phyloP scores from a whole-genome alignment of 352 stramenopile genomes.

The Phytophthora tubulina region DNA sequence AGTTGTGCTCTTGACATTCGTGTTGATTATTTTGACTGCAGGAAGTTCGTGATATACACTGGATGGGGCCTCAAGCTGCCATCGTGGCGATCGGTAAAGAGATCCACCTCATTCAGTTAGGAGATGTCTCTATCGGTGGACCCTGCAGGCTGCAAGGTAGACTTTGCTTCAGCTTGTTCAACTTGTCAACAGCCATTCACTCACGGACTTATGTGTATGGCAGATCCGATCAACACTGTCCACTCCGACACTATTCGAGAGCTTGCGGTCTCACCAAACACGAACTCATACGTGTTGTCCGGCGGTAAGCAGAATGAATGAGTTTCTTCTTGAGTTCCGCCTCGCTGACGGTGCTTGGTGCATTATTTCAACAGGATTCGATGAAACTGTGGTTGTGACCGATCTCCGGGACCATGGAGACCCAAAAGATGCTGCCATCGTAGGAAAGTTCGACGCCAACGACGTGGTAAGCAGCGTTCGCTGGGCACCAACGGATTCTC shows the following conservation, averaged over 20 bases:
- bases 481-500: slow-evolving; percentile 57
- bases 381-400: slow-evolving; percentile 80
- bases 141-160: slow-evolving; percentile 52
- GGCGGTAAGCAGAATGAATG: slow-evolving; percentile 40
- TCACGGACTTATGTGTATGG: slow-evolving; percentile 1
- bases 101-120: slow-evolving; percentile 69
- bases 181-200: not conserved
- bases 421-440: slow-evolving; percentile 41
- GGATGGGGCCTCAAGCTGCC: slow-evolving; percentile 57
- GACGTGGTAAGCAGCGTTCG: slow-evolving; percentile 87
- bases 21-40: slow-evolving; percentile 32
- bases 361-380: slow-evolving; percentile 62
- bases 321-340: slow-evolving; percentile 25
- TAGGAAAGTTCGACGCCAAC: slow-evolving; percentile 72
- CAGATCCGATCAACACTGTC: slow-evolving; percentile 63
- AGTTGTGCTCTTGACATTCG: not conserved
- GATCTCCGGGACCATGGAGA: slow-evolving; percentile 62
- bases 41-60: slow-evolving; percentile 82
- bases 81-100: slow-evolving; percentile 75
- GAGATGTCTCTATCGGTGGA: slow-evolving; percentile 28
- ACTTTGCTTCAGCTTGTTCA: not conserved
- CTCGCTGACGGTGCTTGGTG: slow-evolving; percentile 4
- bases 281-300: slow-evolving; percentile 48
- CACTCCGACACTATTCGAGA: slow-evolving; percentile 84
- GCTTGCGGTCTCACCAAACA: slow-evolving; percentile 53